Evolutionary conservation across 2,329 filamentous ascomycete species (phyloP), one percentile per base, ranked within the genome.

Genomic region (Elsinoe ampelina): DNA sequence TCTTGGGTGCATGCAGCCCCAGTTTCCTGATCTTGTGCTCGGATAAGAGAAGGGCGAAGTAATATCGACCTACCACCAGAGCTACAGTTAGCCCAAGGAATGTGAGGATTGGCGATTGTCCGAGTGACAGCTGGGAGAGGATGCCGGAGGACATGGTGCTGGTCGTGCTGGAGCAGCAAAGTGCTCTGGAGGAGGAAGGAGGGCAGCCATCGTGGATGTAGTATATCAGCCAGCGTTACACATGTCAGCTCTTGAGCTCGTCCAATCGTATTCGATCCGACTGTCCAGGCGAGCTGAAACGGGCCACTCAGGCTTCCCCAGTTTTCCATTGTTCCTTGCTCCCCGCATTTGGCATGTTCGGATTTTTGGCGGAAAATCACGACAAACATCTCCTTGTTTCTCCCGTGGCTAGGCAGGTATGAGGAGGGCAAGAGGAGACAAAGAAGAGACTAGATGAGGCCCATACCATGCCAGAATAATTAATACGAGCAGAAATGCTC

Each of bases 1-100:
- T 63, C 7, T 65, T 58, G 1, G 73, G 70, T 2, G 74, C 85
- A 59, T 71, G 71, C 15, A 66, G 66, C 39, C 76, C 76, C 3
- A 77, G 68, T 12, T 62, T 63, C 30, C 64, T 62, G 57, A 78
- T 73, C 54, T 65, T 70, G 22, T 63, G 62, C 60, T 73, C 69
- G 48, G 62, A 57, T 34, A 64, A 61, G 55, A 72, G 30, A 17
- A 61, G 63, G 15, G 36, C 17, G 43, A 61, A n/a, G 50, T 64
- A 54, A 57, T 57, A 50, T 36, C 51, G 0, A 13, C 17, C 32
- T 2, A 56, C 11, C 10, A 56, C 12, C 20, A 56, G 26, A 11
- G 42, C 54, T 20, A 15, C 22, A n/a, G 20, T 26, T n/a, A 56
- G 42, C 5, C 39, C 39, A 10, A 48, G 13, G 39, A 48, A 26